Evolutionary conservation across 2,329 filamentous ascomycete species (phyloP), one percentile per base, ranked within the genome.

Genomic region (Penicillium sp.): DNA sequence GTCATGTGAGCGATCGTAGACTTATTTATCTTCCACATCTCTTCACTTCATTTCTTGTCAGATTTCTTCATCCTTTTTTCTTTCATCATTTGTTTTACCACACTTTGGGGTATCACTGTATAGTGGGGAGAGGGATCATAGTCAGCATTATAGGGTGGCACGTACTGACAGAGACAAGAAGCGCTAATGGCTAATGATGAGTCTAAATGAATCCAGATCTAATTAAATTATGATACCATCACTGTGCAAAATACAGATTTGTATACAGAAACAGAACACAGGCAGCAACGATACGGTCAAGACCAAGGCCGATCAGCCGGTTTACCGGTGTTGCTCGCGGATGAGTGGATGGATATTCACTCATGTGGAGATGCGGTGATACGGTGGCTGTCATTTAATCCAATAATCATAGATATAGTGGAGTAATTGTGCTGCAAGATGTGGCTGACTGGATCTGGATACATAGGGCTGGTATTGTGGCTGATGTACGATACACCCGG

Each of bases 1-100:
- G 60, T 63, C 54, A 59, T 66, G 56, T 65, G 62, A 69, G 55
- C 55, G 49, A 53, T 52, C 54, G 61, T 57, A 61, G 55, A 54
- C 20, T 48, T 26, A 13, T 47, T 40, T 13, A 2, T 36, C 32
- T 22, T 52, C 47, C 55, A 41, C 42, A 38, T 41, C 52, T 42
- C 24, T 43, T 22, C 36, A 28, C 18, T 22, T 43, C 34, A 18
- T 23, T 40, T 37, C 20, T 24, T 38, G 11, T 32, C 14, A 8
- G 8, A 10, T 32, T 3, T 7, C 31, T 32, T 32, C 18, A 4
- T 32, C 9, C 3, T 18, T 4, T 34, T 8, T 32, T 16, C 4
- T 8, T 16, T 32, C 7, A 7, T 34, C 18, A 20, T 20, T 3
- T 20, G 18, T 20, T 20, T 4, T 34, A 27, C 13, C 26, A 11